Percentiles rank a stretch among this genome's conserved stretches.
Conservation (phyloP, 768 basidiomycete species). For the Suillus weaverae region DNA sequence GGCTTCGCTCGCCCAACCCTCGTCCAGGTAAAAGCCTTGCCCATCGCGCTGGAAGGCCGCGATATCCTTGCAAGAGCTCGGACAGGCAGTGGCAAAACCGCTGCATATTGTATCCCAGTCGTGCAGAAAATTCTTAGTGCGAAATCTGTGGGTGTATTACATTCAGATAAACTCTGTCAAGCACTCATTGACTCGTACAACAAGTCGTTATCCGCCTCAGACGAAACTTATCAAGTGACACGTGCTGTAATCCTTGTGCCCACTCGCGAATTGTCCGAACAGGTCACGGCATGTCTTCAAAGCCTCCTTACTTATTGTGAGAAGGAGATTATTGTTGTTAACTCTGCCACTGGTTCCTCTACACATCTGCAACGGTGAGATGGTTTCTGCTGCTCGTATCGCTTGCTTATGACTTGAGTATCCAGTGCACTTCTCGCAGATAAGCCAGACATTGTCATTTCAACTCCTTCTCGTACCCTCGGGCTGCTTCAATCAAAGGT, state of each 20-base stretch:
- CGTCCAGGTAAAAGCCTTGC: slow-evolving; percentile 90
- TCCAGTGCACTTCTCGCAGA: slow-evolving; percentile 58
- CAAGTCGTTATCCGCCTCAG: slow-evolving; percentile 40
- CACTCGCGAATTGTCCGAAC: slow-evolving; percentile 90
- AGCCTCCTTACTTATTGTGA: slow-evolving; percentile 77
- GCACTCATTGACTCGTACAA: background rate
- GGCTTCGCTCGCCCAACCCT: slow-evolving; percentile 90
- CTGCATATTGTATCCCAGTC: slow-evolving; percentile 90
- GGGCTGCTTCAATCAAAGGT: slow-evolving; percentile 72
- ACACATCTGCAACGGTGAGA: slow-evolving; percentile 72
- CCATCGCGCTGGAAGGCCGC: slow-evolving; percentile 81
- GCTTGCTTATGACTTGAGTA: slow-evolving; percentile 5
- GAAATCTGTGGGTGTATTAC: slow-evolving; percentile 62
- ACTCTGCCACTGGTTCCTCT: slow-evolving; percentile 72
- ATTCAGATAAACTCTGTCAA: background rate
- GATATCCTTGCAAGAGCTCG: slow-evolving; percentile 94
- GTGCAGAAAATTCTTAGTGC: slow-evolving; percentile 83
- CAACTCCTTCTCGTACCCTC: slow-evolving; percentile 74
- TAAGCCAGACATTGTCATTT: slow-evolving; percentile 75
- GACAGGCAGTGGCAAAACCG: slow-evolving; percentile 97
- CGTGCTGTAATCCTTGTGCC: slow-evolving; percentile 83
- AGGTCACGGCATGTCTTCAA: slow-evolving; percentile 73
- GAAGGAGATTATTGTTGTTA: slow-evolving; percentile 65
- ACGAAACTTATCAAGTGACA: slow-evolving; percentile 54
- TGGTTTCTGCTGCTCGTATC: background rate